Percentiles rank a stretch among this genome's conserved stretches.
Evolutionary conservation across 1,284 basidiomycete genomes (phyloP).

Genomic region (Malassezia nana): DNA sequence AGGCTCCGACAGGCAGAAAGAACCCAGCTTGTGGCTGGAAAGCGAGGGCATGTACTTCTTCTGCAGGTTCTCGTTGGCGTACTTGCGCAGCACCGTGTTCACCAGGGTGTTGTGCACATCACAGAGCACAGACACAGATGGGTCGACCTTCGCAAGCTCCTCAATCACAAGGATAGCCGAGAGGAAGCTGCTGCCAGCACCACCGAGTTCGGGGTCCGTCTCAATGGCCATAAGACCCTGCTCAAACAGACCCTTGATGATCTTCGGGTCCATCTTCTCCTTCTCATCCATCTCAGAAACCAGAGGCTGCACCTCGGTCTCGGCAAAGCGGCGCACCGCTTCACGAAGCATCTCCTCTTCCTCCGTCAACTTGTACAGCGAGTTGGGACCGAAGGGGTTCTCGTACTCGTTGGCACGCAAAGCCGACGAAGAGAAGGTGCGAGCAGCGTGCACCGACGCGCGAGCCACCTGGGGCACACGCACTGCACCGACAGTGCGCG

Average conservation of each 20-base stretch:
- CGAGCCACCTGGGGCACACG: slow-evolving; percentile 5
- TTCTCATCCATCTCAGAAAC: slow-evolving; percentile 97
- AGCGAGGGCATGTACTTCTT: slow-evolving; percentile 81
- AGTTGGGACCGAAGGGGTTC: slow-evolving; percentile 44
- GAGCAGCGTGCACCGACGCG: slow-evolving; percentile 7
- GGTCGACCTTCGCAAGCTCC: slow-evolving; percentile 90
- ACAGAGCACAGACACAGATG: slow-evolving; percentile 88
- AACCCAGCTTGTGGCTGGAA: slow-evolving; percentile 71
- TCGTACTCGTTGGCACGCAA: slow-evolving; percentile 30
- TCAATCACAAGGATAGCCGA: slow-evolving; percentile 93
- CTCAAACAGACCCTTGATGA: slow-evolving; percentile 85
- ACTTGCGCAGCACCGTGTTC: slow-evolving; percentile 83
- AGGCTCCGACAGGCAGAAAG: slow-evolving; percentile 89
- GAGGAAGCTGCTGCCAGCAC: slow-evolving; percentile 83
- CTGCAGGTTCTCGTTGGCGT: slow-evolving; percentile 73
- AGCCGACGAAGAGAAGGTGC: slow-evolving; percentile 25
- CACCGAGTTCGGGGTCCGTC: slow-evolving; percentile 70
- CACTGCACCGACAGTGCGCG: not conserved
- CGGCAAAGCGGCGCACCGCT: slow-evolving; percentile 57
- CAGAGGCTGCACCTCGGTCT: slow-evolving; percentile 76
- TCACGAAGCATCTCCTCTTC: slow-evolving; percentile 48
- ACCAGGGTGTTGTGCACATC: slow-evolving; percentile 82
- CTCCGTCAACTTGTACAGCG: slow-evolving; percentile 40
- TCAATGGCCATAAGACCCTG: slow-evolving; percentile 99
- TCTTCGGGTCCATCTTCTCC: slow-evolving; percentile 79